phyloP scores from a whole-genome alignment of 192 early-diverging fungal species.

The Nowakowskiella sp. region DNA sequence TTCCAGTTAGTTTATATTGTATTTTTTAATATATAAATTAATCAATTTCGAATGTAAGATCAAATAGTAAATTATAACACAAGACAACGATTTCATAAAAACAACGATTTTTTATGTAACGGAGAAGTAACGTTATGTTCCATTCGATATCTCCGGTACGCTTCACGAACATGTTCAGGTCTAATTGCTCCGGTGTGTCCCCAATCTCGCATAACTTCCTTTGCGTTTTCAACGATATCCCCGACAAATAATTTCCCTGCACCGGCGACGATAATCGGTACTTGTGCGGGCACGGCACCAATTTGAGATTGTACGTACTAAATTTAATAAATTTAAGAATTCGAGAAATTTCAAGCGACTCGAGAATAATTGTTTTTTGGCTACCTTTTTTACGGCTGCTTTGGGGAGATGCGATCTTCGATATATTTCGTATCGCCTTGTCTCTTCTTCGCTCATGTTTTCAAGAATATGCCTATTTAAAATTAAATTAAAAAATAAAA shows the following conservation, averaged over 20 bases:
- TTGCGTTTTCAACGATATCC: constrained; percentile 76
- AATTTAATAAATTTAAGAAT: constrained; percentile 26
- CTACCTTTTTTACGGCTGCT: constrained; percentile 65
- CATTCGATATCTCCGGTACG: constrained; percentile 65
- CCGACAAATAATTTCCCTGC: constrained; percentile 87
- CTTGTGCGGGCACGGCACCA: constrained; percentile 60
- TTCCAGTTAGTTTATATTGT: too few relatives aligned
- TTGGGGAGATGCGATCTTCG: constrained; percentile 69
- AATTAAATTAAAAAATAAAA: not conserved
- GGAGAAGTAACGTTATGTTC: too few relatives aligned
- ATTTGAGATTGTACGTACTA: constrained; percentile 58
- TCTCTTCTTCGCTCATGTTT: constrained; percentile 64
- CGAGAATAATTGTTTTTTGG: not conserved
- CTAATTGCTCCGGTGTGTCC: constrained; percentile 63
- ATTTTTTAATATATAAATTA: too few relatives aligned
- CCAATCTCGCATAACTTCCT: constrained; percentile 73
- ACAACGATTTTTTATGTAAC: too few relatives aligned
- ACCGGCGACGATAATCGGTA: constrained; percentile 75
- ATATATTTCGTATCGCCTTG: constrained; percentile 73
- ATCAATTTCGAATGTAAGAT: too few relatives aligned
- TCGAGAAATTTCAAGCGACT: not conserved
- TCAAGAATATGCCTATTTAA: constrained; percentile 43
- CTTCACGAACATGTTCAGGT: constrained; percentile 82
- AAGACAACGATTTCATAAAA: too few relatives aligned
- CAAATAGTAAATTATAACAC: too few relatives aligned